phyloP scores from a whole-genome alignment of 1,139 yeast species.

The Geotrichum aggregatum region DNA sequence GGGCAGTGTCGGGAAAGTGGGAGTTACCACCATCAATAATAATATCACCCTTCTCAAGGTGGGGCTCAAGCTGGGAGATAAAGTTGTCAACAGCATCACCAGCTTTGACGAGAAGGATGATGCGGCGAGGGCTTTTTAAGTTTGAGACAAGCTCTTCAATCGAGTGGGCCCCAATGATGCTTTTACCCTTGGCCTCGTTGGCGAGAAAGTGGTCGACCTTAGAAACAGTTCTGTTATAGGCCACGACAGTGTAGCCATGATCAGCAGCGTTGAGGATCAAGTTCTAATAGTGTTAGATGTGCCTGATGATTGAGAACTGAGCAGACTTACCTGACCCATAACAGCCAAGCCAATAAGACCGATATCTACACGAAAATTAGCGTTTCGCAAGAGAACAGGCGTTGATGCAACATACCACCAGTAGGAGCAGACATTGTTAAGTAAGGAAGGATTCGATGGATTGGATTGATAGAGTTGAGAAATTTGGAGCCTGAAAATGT shows the following conservation, averaged over 20 bases:
- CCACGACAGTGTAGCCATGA: conserved; percentile 87
- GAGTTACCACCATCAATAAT: conserved; percentile 99
- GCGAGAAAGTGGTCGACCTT: conserved; percentile 91
- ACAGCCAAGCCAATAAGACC: conserved; percentile 99
- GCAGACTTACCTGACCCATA: conserved; percentile 68
- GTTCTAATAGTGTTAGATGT: conserved; percentile 43
- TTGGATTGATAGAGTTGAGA: background rate
- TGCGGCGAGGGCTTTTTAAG: conserved; percentile 96
- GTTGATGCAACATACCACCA: conserved; percentile 22
- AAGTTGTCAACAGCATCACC: conserved; percentile 92
- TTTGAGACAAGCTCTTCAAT: conserved; percentile 81
- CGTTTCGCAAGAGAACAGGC: background rate
- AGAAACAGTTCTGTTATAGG: conserved; percentile 94
- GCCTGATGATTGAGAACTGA: conserved; percentile 22
- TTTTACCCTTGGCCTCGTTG: conserved; percentile 86
- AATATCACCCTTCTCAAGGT: conserved; percentile 94
- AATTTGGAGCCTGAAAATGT: background rate
- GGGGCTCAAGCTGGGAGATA: conserved; percentile 81
- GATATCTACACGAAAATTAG: conserved; percentile 53
- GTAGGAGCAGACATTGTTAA: conserved; percentile 21
- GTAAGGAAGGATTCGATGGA: background rate
- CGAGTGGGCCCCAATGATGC: conserved; percentile 91
- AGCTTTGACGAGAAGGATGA: conserved; percentile 91
- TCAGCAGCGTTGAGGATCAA: conserved; percentile 96
- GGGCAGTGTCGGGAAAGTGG: conserved; percentile 97